Evolutionary conservation across 208 protist genomes (phyloP).

Genomic region (Porcisia hertigi): DNA sequence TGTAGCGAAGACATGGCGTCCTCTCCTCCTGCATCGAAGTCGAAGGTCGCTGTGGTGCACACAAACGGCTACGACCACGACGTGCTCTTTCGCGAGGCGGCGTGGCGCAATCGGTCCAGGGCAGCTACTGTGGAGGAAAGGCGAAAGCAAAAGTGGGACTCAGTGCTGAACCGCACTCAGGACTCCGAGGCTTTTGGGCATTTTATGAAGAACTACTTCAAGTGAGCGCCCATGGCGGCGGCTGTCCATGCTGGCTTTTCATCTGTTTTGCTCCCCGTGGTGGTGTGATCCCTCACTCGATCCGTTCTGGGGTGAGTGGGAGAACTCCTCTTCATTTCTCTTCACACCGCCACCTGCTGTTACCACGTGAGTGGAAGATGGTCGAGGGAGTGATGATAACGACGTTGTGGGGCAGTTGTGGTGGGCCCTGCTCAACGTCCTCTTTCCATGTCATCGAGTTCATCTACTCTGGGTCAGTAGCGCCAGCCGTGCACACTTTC

Average conservation of each 20-base stretch:
- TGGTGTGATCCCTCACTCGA: background rate
- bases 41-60: background rate
- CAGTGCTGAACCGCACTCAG: constrained; percentile 58
- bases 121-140: constrained; percentile 20
- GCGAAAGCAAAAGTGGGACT: constrained; percentile 53
- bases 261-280: background rate
- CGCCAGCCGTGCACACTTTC: background rate
- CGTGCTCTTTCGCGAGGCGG: constrained; percentile 62
- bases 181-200: constrained; percentile 45
- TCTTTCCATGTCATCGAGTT: background rate
- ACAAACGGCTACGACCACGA: constrained; percentile 61
- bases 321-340: background rate
- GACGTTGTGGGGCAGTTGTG: background rate
- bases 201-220: constrained; percentile 77
- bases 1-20: background rate
- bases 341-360: background rate
- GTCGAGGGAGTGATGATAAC: background rate
- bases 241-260: background rate
- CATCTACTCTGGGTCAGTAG: background rate
- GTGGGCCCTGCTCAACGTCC: background rate
- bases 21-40: background rate
- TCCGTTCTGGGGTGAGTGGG: background rate
- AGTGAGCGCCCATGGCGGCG: constrained; percentile 23
- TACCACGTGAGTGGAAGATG: background rate
- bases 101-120: constrained; percentile 37